These are phyloP conservation scores for Erythrophleum fordii DNA, from an alignment of 306 rosid species.

Conservation along the genomic window DNA sequence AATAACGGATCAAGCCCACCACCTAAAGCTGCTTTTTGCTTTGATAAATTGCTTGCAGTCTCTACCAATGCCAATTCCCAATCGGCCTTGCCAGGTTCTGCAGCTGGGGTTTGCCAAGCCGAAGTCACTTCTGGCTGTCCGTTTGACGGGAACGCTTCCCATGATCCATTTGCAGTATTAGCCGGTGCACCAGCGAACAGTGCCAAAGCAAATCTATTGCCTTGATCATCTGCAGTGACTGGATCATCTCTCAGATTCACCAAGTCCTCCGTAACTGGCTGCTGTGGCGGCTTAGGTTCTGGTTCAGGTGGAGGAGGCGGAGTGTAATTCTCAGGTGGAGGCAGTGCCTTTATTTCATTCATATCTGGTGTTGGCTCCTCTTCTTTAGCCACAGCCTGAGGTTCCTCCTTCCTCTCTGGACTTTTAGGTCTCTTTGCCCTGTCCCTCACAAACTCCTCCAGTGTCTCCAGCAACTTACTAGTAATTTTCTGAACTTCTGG, in stretches of 20 bases:
- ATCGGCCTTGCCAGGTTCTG: slow-evolving; percentile 88
- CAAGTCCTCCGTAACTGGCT: slow-evolving; percentile 60
- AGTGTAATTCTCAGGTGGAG: slow-evolving; percentile 83
- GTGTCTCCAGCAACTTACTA: slow-evolving; percentile 82
- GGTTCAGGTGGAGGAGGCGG: slow-evolving; percentile 83
- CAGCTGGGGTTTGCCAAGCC: slow-evolving; percentile 97
- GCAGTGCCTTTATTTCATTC: slow-evolving; percentile 94
- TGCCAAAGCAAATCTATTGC: slow-evolving; percentile 85
- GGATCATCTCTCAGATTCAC: slow-evolving; percentile 86
- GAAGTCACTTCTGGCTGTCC: slow-evolving; percentile 91
- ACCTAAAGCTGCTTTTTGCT: slow-evolving; percentile 74
- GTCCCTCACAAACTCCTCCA: slow-evolving; percentile 97
- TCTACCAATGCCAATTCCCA: slow-evolving; percentile 99
- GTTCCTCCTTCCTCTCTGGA: slow-evolving; percentile 79
- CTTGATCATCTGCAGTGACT: slow-evolving; percentile 81
- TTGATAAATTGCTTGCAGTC: slow-evolving; percentile 81
- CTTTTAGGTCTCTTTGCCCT: slow-evolving; percentile 85
- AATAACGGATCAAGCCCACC: slow-evolving; percentile 92
- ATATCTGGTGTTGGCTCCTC: slow-evolving; percentile 77
- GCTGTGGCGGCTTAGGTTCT: slow-evolving; percentile 54
- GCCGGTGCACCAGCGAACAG: slow-evolving; percentile 81
- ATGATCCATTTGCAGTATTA: slow-evolving; percentile 75
- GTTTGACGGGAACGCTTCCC: slow-evolving; percentile 94
- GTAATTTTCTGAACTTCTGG: slow-evolving; percentile 94
- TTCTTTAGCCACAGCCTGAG: slow-evolving; percentile 46